Base-by-base conservation (phyloP, 495 filamentous ascomycete species). In the Aspergillus steynii region DNA sequence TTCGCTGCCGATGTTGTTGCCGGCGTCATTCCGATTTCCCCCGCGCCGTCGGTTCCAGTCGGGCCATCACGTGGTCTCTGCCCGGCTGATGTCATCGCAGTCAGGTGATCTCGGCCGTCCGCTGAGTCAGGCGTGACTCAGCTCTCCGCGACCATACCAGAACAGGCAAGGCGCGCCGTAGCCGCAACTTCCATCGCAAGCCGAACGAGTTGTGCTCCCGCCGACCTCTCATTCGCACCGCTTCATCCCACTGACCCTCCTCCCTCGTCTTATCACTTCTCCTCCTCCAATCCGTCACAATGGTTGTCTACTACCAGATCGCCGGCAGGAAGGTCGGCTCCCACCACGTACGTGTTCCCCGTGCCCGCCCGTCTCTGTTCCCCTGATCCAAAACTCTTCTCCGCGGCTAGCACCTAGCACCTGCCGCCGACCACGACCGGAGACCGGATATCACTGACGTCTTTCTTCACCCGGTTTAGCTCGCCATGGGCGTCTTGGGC, bases 251-350 rank as follows among this genome's bases (percentile, higher is more conserved):
- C 58, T 54, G 26, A 51, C 29, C 29, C 58, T 31, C 47, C 59
- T 59, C 45, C 29, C 55, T 56, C 58, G 29, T 55, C 76, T 64
- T 72, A 73, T 68, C 57, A 57, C 50, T 49, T 65, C 62, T 52
- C 63, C 60, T 69, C 70, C 67, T 76, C 63, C 64, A 66, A 63
- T 68, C 68, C 63, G 62, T 76, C 83, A 93, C 80, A 65, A 98
- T 98, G 94, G 92, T 93, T 73, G 83, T 80, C 71, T 85, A 85
- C 73, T 97, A 97, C 86, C 86, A 81, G 65, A 81, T 97, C 72
- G 82, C 88, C 79, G 95, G 94, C 83, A 88, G 86, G 73, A 86
- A 97, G 79, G 82, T 99, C 83, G 92, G 90, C 80, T 96, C 95
- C 55, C 95, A 97, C 82, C 80, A 88, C 74, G 94, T 99, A 86